Conservation (phyloP, 768 basidiomycete species). For the Lentinula aciculospora region DNA sequence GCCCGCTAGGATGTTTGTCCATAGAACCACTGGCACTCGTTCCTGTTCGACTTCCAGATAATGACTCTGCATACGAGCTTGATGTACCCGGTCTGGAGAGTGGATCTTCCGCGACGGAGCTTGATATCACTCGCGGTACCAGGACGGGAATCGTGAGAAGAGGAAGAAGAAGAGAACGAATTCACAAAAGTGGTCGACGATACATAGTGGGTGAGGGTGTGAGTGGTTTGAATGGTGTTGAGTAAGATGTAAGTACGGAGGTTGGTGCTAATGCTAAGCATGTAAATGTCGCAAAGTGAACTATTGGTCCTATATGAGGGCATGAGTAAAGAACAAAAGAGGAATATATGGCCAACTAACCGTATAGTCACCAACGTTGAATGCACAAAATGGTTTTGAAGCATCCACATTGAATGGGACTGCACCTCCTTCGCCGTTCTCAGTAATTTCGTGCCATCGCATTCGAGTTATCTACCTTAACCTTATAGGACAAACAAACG, state of each 20-base stretch:
- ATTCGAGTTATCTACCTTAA: too few relatives aligned
- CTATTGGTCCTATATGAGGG: background rate
- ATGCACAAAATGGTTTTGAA: background rate
- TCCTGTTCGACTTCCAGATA: background rate
- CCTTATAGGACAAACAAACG: too few relatives aligned
- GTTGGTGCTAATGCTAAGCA: background rate
- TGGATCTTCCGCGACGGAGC: background rate
- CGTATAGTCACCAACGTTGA: background rate
- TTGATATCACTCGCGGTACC: background rate
- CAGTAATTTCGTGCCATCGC: background rate
- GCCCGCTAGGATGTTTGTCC: conserved; percentile 17
- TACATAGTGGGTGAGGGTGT: conserved; percentile 22
- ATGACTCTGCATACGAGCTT: background rate
- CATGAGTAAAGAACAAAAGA: background rate
- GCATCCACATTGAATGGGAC: background rate
- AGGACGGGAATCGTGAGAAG: conserved; percentile 30
- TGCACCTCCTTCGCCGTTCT: background rate
- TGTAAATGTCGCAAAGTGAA: background rate
- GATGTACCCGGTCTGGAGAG: conserved; percentile 1
- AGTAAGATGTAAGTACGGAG: background rate
- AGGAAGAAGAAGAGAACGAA: conserved; percentile 38
- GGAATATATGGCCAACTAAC: background rate
- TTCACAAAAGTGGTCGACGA: conserved; percentile 6
- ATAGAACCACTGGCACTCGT: background rate
- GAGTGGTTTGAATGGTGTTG: background rate